Base-by-base conservation (phyloP, 768 basidiomycete genomes). In the Lactifluus pinguis region DNA sequence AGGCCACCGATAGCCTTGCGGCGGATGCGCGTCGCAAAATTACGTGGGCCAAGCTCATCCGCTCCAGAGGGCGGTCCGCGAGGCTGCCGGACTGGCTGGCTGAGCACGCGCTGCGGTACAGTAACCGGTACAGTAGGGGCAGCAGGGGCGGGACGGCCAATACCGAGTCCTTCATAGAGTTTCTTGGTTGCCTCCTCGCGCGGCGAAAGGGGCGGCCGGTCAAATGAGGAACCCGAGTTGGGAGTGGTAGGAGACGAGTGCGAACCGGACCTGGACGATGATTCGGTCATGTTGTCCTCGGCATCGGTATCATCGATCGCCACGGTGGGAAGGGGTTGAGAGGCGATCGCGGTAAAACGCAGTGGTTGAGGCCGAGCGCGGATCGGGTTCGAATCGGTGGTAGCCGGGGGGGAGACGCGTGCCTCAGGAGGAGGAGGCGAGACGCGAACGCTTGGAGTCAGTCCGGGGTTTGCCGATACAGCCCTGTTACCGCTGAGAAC, bases 161-260 rank as follows among this genome's bases (percentile, higher is more conserved):
- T 83, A n/a, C 91, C 88, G 44, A 94, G 80, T 42, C 91, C 91
- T 74, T 92, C 91, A 70, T 90, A 92, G 61, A 91, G 73, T 75
- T 88, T 90, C 82, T 90, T 92, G 44, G 85, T 72, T 11, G 84
- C 90, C 75, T 91, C 89, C 74, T 92, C 90, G 76, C 90, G 86
- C 71, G 87, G 86, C 74, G 88, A 89, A 67, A 92, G 83, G 57
- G 85, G 81, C 63, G 73, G 72, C 53, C 69, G 68, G 21, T 76
- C 77, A 53, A 68, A 68, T 41, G 86, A 87, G 49, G 84, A 80
- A 47, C 84, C 79, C 17, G 87, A 86, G 65, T 81, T 82, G 11
- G 90, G 87, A 1, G 89, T 90, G 47, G 84, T 82, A 3, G 90
- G 89, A 59, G 89, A 85, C 38, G 82, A 83, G 50, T 74, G 73